Evolutionary conservation across 148 eudicot species (phyloP).

Genomic region (Oxyria digyna): DNA sequence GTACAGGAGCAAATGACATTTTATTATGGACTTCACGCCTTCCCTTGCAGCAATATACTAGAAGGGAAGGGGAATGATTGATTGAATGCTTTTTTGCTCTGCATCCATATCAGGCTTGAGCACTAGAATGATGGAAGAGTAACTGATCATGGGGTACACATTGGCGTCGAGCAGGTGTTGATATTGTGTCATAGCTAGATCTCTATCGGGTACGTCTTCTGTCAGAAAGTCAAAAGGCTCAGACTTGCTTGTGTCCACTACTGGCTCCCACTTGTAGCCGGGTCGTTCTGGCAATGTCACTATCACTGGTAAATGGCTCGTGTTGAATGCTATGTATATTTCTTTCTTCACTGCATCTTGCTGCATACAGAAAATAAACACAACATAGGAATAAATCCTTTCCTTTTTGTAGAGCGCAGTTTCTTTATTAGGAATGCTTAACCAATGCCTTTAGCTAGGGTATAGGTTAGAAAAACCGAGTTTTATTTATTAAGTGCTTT

Average conservation of each 20-base stretch:
- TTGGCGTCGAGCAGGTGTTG: slow-evolving; percentile 68
- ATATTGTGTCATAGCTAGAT: slow-evolving; percentile 46
- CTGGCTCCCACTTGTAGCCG: slow-evolving; percentile 78
- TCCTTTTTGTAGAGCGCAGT: too few relatives aligned
- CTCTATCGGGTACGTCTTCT: slow-evolving; percentile 42
- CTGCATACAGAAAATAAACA: slow-evolving; percentile 27
- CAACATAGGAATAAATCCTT: too few relatives aligned
- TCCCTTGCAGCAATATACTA: neutral
- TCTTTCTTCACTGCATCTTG: slow-evolving; percentile 65
- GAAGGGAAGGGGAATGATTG: neutral
- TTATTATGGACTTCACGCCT: neutral
- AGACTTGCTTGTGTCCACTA: slow-evolving; percentile 85
- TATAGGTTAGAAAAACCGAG: too few relatives aligned
- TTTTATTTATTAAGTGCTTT: too few relatives aligned
- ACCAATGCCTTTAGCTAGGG: too few relatives aligned
- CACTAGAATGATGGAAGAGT: slow-evolving; percentile 71
- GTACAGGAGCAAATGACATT: neutral
- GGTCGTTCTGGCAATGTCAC: slow-evolving; percentile 63
- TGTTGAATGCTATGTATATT: slow-evolving; percentile 76
- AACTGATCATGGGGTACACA: slow-evolving; percentile 88
- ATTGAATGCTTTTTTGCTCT: neutral
- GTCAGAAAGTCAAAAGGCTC: slow-evolving; percentile 77
- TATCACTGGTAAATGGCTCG: slow-evolving; percentile 66
- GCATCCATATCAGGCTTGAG: slow-evolving; percentile 32
- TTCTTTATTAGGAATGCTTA: too few relatives aligned